These are phyloP conservation scores for Oryza brachyantha DNA, from an alignment of 176 grass and related monocot species.

Conservation along the genomic window DNA sequence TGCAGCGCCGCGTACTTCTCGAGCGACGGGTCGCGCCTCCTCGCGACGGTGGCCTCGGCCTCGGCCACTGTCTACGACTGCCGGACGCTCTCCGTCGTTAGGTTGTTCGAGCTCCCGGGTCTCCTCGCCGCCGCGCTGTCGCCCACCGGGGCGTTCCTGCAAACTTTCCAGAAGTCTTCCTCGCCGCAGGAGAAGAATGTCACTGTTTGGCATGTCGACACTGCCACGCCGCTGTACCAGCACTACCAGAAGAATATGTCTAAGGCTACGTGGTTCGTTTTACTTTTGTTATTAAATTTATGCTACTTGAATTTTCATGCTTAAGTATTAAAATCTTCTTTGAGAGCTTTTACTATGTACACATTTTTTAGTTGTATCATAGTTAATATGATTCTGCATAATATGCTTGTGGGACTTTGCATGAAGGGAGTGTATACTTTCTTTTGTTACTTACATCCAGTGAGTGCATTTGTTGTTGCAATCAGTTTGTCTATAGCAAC, in stretches of 20 bases:
- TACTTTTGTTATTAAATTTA: background rate
- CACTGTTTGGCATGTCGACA: slow-evolving; percentile 64
- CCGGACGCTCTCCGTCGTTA: slow-evolving; percentile 47
- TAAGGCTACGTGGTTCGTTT: slow-evolving; percentile 71
- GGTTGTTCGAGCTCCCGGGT: slow-evolving; percentile 69
- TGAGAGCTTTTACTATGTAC: background rate
- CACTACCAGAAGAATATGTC: slow-evolving; percentile 88
- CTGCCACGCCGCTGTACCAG: slow-evolving; percentile 53
- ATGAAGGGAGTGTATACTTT: background rate
- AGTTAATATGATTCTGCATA: background rate
- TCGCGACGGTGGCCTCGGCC: slow-evolving; percentile 50
- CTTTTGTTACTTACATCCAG: background rate
- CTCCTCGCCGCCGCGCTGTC: slow-evolving; percentile 64
- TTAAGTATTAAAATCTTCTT: slow-evolving; percentile 1
- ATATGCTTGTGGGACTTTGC: background rate
- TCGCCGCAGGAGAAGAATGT: slow-evolving; percentile 91
- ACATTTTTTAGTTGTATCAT: background rate
- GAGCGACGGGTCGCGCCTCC: slow-evolving; percentile 59
- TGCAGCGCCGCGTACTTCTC: slow-evolving; percentile 63
- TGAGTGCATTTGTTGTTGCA: background rate
- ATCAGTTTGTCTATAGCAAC: background rate
- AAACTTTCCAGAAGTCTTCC: slow-evolving; percentile 84
- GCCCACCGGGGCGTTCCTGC: slow-evolving; percentile 72
- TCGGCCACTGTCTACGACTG: slow-evolving; percentile 67
- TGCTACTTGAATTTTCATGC: background rate